A percentile compares a stretch with the other conserved stretches of the same genome.
These are phyloP conservation scores for Nicotiana noctiflora DNA, from an alignment of 257 asterid species.

Conservation along the genomic window DNA sequence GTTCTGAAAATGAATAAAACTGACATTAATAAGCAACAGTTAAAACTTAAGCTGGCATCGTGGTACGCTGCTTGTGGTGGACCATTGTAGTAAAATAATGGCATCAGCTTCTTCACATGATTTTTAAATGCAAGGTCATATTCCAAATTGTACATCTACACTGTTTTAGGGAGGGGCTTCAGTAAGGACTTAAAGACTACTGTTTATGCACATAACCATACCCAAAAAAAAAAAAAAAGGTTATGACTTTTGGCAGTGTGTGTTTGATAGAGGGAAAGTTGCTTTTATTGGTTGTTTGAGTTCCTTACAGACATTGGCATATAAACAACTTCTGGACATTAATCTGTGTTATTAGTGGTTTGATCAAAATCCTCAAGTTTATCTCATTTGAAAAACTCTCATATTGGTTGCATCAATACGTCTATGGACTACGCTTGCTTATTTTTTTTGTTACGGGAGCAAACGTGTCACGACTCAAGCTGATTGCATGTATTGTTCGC, in stretches of 20 bases:
- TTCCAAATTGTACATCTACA: not conserved
- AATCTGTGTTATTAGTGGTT: not conserved
- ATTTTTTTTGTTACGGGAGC: not conserved
- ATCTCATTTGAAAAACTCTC: too few species aligned
- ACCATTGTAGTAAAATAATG: not conserved
- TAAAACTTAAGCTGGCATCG: conserved; percentile 4
- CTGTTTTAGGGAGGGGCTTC: not conserved
- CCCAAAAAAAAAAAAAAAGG: too few species aligned
- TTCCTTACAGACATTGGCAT: not conserved
- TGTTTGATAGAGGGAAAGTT: too few species aligned
- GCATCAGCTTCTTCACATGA: not conserved
- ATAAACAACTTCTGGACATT: not conserved
- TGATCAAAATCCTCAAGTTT: not conserved
- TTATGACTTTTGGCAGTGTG: too few species aligned
- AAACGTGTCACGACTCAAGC: not conserved
- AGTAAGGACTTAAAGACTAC: not conserved
- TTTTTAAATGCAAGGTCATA: not conserved
- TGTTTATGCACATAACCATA: not conserved
- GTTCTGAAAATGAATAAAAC: not conserved
- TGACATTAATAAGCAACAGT: not conserved
- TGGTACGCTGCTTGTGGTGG: conserved; percentile 5
- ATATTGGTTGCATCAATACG: not conserved
- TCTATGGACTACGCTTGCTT: not conserved
- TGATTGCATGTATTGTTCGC: too few species aligned
- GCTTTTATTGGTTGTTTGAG: not conserved